Base-by-base conservation (phyloP, 2,329 filamentous ascomycete species). In the Neodidymelliopsis sp. region DNA sequence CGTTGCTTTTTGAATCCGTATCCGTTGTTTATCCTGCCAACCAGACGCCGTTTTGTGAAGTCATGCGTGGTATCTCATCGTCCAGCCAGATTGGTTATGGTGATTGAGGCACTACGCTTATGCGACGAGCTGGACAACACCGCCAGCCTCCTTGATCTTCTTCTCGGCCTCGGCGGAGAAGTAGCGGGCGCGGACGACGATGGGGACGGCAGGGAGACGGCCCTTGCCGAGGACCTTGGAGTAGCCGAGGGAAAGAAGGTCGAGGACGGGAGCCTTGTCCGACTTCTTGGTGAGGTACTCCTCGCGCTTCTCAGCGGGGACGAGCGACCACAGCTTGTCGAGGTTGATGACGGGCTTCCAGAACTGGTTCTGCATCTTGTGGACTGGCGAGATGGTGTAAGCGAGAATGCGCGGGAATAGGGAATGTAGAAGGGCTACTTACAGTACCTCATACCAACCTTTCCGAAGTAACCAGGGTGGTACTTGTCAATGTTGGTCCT, bases 291-390 rank as follows among this genome's bases (percentile, higher is more conserved):
- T 78, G 73, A 97, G 77, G 85, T 97, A 97, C 79, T 91, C 87
- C 38, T 96, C 91, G 74, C 95, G 93, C 78, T 90, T 87, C 82
- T 99, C 94, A 66, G 81, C 79, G 74, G 95, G 94, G 75, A 99
- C 86, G 74, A 99, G 90, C 55, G 92, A 89, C 91, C 91, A 96
- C 67, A 99, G 89, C 93, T 97, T 99, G 82, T 97, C 94, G 71
- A 99, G 83, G 85, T 99, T 99, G 88, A 99, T 89, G 70, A 91
- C 85, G 65, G 94, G 94, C 84, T 96, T 97, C 94, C 93, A 99
- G 85, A 93, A 91, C 76, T 95, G 89, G 84, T 93, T 93, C 74
- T 87, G 84, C 75, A 90, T 87, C 81, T 94, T 92, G 86, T 97
- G 93, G 90, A 96, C 52, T 53, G 36, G 2, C n/a, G n/a, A n/a